A percentile compares a stretch with the other conserved stretches of the same genome.
These are phyloP conservation scores for Stipa capillata DNA, from an alignment of 176 grass and related monocot species.

Conservation along the genomic window DNA sequence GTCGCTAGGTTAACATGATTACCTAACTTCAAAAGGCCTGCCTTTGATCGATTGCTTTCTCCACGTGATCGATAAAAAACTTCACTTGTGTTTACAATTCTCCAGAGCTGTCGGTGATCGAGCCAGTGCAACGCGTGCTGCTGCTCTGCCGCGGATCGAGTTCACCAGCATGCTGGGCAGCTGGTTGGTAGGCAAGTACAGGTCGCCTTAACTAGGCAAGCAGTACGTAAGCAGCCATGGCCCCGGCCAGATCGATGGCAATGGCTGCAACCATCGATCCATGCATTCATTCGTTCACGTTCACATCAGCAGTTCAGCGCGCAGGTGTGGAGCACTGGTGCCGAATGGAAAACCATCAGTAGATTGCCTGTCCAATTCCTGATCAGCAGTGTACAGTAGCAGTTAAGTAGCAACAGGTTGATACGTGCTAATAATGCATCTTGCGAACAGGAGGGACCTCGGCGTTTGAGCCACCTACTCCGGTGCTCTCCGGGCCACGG, in stretches of 20 bases:
- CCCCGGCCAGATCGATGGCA: not conserved
- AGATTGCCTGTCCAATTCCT: conserved; percentile 22
- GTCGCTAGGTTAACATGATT: not conserved
- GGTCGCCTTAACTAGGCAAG: not conserved
- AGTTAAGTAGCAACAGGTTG: too few relatives aligned
- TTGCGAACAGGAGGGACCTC: too few relatives aligned
- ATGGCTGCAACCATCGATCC: too few relatives aligned
- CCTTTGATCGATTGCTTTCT: too few relatives aligned
- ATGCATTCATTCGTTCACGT: too few relatives aligned
- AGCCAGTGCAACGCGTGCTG: not conserved
- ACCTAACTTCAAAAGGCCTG: not conserved
- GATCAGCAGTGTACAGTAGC: not conserved
- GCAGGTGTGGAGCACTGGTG: not conserved
- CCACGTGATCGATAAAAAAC: not conserved
- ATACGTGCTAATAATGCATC: too few relatives aligned
- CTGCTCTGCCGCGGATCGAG: not conserved
- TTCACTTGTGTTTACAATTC: not conserved
- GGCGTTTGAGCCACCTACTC: not conserved
- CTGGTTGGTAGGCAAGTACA: not conserved
- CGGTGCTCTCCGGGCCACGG: not conserved
- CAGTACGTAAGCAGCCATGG: not conserved
- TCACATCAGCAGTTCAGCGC: too few relatives aligned
- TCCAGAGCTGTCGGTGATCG: not conserved
- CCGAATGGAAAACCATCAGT: not conserved
- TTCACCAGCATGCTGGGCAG: not conserved